Evolutionary conservation across 192 early-diverging fungal genomes (phyloP), one percentile per base, ranked within the genome.

Genomic region (Podila verticillata): DNA sequence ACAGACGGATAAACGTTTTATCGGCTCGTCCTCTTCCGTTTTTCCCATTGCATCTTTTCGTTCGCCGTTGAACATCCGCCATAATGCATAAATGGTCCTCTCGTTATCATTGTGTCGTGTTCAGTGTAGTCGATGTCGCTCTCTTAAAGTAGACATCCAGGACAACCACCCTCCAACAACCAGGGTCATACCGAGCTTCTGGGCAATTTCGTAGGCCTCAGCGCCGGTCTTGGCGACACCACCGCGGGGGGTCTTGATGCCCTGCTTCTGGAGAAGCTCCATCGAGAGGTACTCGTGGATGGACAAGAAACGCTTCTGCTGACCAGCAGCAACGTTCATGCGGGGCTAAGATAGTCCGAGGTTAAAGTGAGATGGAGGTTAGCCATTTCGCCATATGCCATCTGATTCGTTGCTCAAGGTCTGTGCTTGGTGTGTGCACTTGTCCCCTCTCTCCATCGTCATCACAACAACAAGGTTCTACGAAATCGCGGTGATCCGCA

Each of bases 231-330:
- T 93, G 24, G 98, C 98, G 57, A 98, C 96, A 36, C 83, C 79
- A 57, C 98, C 98, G 44, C 89, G 86, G 24, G 98, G 96, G 10
- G 92, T 92, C 75, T 95, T 95, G 84, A 99, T 87, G 59, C 96
- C 97, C 79, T 97, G 97, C 79, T 95, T 86, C 54, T 91, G 83
- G 73, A 99, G 90, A 34, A 99, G 89, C 48, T 95, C 93, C 85
- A 97, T 96, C 24, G 97, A 98, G 70, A 93, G 84, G 88, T 99
- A 94, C 88, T 99, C 98, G 85, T 99, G 98, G 79, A 99, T 98
- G 66, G 96, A 95, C 57, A 99, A 92, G 91, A 92, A 89, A 73
- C 95, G 94, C 84, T 91, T 91, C 72, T 92, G 90, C 79, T 91
- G 90, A 20, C 72, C 69, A 24, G 48, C 58, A 66, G 48, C 68